phyloP scores from a whole-genome alignment of 371 early-diverging fungal species.

The Zychaea mexicana region DNA sequence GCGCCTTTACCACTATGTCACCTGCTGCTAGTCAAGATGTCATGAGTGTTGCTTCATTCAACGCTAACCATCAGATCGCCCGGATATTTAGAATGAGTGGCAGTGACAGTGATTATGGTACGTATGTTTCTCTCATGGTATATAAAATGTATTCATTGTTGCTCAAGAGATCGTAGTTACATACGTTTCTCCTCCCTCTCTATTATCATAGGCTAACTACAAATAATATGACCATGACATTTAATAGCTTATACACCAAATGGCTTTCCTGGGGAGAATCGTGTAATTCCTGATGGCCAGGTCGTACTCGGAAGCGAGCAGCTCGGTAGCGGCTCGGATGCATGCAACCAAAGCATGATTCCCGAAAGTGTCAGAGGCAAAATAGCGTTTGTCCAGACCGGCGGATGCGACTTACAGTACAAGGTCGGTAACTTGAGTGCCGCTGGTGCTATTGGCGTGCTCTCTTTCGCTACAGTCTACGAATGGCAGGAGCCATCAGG shows the following conservation, averaged over 20 bases:
- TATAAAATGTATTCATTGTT: no score
- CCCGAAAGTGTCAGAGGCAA: slow-evolving; percentile 35
- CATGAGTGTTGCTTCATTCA: slow-evolving; percentile 69
- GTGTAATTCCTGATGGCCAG: slow-evolving; percentile 15
- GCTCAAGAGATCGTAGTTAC: no score
- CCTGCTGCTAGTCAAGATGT: slow-evolving; percentile 62
- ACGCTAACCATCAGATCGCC: slow-evolving; percentile 38
- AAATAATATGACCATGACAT: no score
- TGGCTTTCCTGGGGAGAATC: no score
- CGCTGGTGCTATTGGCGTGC: slow-evolving; percentile 54
- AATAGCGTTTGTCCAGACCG: slow-evolving; percentile 49
- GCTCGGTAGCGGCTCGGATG: slow-evolving; percentile 16
- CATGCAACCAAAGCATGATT: slow-evolving; percentile 10
- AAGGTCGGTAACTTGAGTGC: slow-evolving; percentile 43
- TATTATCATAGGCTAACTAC: no score
- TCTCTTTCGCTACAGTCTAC: slow-evolving; percentile 35
- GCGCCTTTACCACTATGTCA: slow-evolving; percentile 47
- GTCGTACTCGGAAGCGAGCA: slow-evolving; percentile 16
- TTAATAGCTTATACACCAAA: no score
- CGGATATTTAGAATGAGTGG: slow-evolving; percentile 16
- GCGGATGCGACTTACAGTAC: slow-evolving; percentile 56
- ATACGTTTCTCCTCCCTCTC: no score
- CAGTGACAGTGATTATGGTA: background rate
- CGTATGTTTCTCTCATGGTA: no score
- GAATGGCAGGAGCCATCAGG: slow-evolving; percentile 11